Evolutionary conservation across 805 yeast species (phyloP).

Genomic region (Naumovozyma castellii): DNA sequence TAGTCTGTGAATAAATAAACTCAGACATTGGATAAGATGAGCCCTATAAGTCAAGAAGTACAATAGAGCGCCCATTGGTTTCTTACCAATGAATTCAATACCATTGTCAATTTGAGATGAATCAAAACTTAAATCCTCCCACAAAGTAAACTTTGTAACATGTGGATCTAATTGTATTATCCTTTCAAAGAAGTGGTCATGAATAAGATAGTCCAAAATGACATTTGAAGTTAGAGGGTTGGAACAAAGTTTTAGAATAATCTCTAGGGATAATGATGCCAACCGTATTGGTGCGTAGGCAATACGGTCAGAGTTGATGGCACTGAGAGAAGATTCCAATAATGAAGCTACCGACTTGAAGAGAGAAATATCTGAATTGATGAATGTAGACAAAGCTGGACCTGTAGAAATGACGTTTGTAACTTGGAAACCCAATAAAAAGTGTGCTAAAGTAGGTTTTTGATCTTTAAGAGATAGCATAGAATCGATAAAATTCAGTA

Average conservation of each 20-base stretch:
- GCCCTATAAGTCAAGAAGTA: slow-evolving; percentile 56
- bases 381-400: slow-evolving; percentile 38
- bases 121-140: slow-evolving; percentile 42
- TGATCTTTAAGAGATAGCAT: slow-evolving; percentile 38
- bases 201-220: slow-evolving; percentile 45
- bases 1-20: slow-evolving; percentile 59
- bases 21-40: slow-evolving; percentile 51
- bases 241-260: slow-evolving; percentile 52
- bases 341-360: slow-evolving; percentile 45
- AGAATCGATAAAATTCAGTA: slow-evolving; percentile 48
- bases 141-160: slow-evolving; percentile 43
- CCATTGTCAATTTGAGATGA: slow-evolving; percentile 30
- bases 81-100: slow-evolving; percentile 21
- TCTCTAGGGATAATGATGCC: slow-evolving; percentile 49
- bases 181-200: slow-evolving; percentile 41
- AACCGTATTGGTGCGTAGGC: slow-evolving; percentile 49
- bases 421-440: slow-evolving; percentile 64
- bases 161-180: slow-evolving; percentile 46
- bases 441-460: slow-evolving; percentile 55
- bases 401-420: slow-evolving; percentile 44
- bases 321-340: slow-evolving; percentile 39
- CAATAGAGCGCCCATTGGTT: slow-evolving; percentile 43
- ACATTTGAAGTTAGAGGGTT: slow-evolving; percentile 44
- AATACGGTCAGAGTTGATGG: slow-evolving; percentile 34
- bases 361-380: slow-evolving; percentile 45